These are phyloP conservation scores for Solanum virginianum DNA, from an alignment of 257 asterid genomes.

Conservation along the genomic window DNA sequence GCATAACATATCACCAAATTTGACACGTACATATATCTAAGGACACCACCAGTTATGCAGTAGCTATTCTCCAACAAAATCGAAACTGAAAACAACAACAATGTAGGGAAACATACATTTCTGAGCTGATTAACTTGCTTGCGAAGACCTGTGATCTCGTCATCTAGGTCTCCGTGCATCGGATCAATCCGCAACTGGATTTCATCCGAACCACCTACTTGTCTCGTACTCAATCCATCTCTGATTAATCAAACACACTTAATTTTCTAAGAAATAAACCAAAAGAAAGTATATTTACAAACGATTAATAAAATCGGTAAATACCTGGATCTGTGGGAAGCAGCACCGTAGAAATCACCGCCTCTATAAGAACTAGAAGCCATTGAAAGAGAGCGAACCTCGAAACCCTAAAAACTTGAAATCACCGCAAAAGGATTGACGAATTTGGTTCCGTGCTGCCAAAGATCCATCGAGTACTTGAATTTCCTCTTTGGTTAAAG, in stretches of 20 bases:
- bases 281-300: not conserved
- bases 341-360: slow-evolving; percentile 31
- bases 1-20: not conserved
- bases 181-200: slow-evolving; percentile 83
- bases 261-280: not conserved
- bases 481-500: not conserved
- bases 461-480: not conserved
- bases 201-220: slow-evolving; percentile 57
- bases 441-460: not conserved
- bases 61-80: not conserved
- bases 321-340: slow-evolving; percentile 66
- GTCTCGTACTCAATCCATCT: slow-evolving; percentile 73
- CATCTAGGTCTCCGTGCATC: slow-evolving; percentile 58
- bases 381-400: not conserved
- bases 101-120: slow-evolving; percentile 25
- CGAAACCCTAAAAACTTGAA: not conserved
- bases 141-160: slow-evolving; percentile 75
- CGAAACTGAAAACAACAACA: not conserved
- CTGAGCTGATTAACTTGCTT: slow-evolving; percentile 77
- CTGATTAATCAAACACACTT: slow-evolving; percentile 17
- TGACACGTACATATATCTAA: not conserved
- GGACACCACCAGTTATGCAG: not conserved
- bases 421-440: not conserved
- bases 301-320: not conserved
- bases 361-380: slow-evolving; percentile 14